Evolutionary conservation across 768 basidiomycete genomes (phyloP), one percentile per base, ranked within the genome.

Genomic region (Hygrophorus pudorinus): DNA sequence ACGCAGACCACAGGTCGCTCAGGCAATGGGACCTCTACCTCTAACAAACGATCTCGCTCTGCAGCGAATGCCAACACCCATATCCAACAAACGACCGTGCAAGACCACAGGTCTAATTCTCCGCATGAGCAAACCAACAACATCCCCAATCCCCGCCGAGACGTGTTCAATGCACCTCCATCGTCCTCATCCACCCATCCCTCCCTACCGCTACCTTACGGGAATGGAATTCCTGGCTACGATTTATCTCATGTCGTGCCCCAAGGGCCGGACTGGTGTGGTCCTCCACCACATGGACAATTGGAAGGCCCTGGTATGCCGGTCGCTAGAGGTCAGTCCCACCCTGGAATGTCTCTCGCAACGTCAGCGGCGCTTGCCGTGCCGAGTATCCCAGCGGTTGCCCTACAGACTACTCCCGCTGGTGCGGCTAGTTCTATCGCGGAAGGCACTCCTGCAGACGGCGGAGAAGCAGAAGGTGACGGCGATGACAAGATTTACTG

Each of bases 301-400:
- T 66, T 86, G 21, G 82, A 85, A 53, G 85, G 85, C 2, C 85
- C 85, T 8, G 85, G 85, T 0, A 81, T 87, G 78, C 83, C 85
- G 10, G 73, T 83, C 5, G 68, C 74, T 33, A 66, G 81, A 34
- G 70, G 61, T 38, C 59, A 48, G 34, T 43, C 50, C 2, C 50
- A 44, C 36, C 27, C 29, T 42, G 51, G 42, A 24, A 38, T 47
- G 47, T 42, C 42, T 42, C 41, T 30, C 43, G 43, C 10, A 36
- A 44, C 30, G 4, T 16, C n/a, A 12, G 17, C 34, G 2, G 34
- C 36, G 20, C 32, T 38, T 2, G 44, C 16, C 42, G 40, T 33
- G 11, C 34, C 45, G n/a, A 30, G 30, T 33, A 1, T 31, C 27
- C 17, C 40, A 2, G 31, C 41, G 34, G 45, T 30, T 2, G 31